Evolutionary conservation across 331 rosid species (phyloP), one percentile per base, ranked within the genome.

Genomic region (Quercus lobata): DNA sequence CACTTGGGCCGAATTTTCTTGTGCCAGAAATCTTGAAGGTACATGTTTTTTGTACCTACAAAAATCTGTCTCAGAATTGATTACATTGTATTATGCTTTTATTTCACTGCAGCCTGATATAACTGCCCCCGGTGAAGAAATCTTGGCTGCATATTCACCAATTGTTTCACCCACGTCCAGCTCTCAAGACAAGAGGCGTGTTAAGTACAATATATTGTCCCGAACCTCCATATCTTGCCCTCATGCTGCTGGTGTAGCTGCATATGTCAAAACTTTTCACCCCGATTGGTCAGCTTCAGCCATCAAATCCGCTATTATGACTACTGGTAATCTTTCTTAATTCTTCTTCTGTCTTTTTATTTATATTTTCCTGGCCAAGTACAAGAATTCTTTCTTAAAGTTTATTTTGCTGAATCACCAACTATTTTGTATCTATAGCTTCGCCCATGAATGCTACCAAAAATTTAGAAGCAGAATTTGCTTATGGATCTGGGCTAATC

Each of bases 101-200:
- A 11, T 46, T 46, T 46, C 16, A 46, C 5, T 46, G 32, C 5
- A 82, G 85, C 85, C 79, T 54, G 82, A 82, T 66, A 1, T 77
- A 55, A 69, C 79, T 14, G 85, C 82, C 3, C 85, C 85, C 15
- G 76, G 85, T 16, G 56, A 65, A 3, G 14, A 72, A 24, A 77
- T 82, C 18, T n/a, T 77, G 22, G 79, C 85, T 57, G 82, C 82
- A 11, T 82, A 71, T 74, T 41, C 85, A 32, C 71, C 82, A n/a
- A 27, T 53, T 63, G 1, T 29, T 0, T 8, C 82, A 4, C 15
- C 74, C 46, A 24, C 79, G 1, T 0, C 6, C 4, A 65, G 16
- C 19, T 25, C 14, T 24, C 15, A 24, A 5, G 61, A 49, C 5
- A 52, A 8, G 4, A 52, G 41, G 25, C 12, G 0, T 0, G 37